phyloP scores from a whole-genome alignment of 192 early-diverging fungal genomes.

The Coemansia sp. region DNA sequence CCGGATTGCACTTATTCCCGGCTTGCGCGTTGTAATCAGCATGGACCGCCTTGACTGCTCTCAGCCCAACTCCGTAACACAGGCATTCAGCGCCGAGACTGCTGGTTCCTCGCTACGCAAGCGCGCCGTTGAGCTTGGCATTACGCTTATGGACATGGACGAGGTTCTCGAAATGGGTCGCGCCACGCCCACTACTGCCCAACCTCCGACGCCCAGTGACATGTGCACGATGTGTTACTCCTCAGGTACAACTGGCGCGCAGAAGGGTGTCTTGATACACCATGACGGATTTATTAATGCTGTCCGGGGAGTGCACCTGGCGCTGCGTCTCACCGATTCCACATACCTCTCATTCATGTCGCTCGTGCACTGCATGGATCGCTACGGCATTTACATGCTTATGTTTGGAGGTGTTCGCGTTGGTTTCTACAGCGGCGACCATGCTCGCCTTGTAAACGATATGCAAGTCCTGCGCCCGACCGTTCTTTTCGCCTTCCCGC shows the following conservation, averaged over 20 bases:
- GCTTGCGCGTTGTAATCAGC: constrained; percentile 70
- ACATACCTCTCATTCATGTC: constrained; percentile 63
- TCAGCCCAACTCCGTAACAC: constrained; percentile 11
- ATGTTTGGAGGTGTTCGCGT: constrained; percentile 59
- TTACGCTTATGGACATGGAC: constrained; percentile 56
- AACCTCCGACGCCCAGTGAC: no score
- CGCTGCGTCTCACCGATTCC: neutral
- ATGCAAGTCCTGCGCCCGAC: constrained; percentile 73
- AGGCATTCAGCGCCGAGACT: constrained; percentile 15
- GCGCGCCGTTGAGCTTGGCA: constrained; percentile 59
- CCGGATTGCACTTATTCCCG: constrained; percentile 55
- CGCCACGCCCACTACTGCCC: constrained; percentile 40
- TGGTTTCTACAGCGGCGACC: constrained; percentile 77
- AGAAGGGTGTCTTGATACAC: constrained; percentile 65
- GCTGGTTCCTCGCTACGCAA: constrained; percentile 42
- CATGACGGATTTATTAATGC: constrained; percentile 53
- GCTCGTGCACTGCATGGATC: constrained; percentile 83
- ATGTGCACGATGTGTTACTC: constrained; percentile 60
- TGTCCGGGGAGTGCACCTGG: neutral
- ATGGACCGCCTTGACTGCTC: constrained; percentile 68
- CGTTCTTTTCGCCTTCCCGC: constrained; percentile 67
- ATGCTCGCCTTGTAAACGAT: constrained; percentile 70
- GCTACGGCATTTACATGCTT: constrained; percentile 51
- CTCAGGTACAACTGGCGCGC: constrained; percentile 72
- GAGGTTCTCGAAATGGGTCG: constrained; percentile 62